These are phyloP conservation scores for Acacia crassicarpa DNA, from an alignment of 306 rosid genomes.

Conservation along the genomic window DNA sequence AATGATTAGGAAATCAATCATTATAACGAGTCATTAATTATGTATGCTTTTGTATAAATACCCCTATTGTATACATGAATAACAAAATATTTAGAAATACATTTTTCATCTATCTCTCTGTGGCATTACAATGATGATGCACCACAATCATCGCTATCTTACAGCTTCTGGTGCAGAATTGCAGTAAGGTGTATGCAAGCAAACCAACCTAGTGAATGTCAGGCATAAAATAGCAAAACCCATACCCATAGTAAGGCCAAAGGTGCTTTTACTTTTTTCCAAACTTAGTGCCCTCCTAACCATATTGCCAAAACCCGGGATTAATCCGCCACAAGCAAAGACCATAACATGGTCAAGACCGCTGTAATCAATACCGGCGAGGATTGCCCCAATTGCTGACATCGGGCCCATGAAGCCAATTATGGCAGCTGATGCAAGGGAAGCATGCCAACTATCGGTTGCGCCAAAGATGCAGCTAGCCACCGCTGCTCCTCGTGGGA, in stretches of 20 bases:
- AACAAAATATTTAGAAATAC: too few relatives aligned
- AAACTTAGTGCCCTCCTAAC: constrained; percentile 68
- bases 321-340: constrained; percentile 86
- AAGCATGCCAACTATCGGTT: constrained; percentile 91
- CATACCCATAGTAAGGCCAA: constrained; percentile 70
- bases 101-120: too few relatives aligned
- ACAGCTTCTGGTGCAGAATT: constrained; percentile 99
- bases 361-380: constrained; percentile 87
- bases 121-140: neutral
- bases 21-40: too few relatives aligned
- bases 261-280: constrained; percentile 66
- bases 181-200: constrained; percentile 98
- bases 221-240: constrained; percentile 72
- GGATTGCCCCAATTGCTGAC: constrained; percentile 96
- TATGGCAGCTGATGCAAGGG: constrained; percentile 87
- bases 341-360: constrained; percentile 96
- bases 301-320: constrained; percentile 74
- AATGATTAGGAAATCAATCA: too few relatives aligned
- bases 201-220: constrained; percentile 92
- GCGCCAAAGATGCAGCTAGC: constrained; percentile 97
- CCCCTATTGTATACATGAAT: too few relatives aligned
- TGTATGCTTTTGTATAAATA: too few relatives aligned
- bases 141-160: constrained; percentile 47
- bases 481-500: constrained; percentile 97
- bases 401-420: constrained; percentile 88